Base-by-base conservation (phyloP, 2,329 filamentous ascomycete species). In the Cladophialophora yegresii region DNA sequence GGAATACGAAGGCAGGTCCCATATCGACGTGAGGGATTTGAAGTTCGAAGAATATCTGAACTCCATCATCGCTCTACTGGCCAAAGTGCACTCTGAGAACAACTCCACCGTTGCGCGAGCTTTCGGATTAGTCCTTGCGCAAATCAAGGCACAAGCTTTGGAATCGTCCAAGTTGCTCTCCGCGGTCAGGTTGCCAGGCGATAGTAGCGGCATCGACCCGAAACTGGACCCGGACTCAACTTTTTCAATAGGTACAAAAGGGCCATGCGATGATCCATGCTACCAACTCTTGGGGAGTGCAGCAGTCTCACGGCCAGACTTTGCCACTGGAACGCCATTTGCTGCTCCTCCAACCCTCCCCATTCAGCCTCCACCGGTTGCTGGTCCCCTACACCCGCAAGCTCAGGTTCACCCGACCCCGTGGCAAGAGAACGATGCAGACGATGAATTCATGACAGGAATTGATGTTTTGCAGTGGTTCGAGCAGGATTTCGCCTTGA, bases 21-120 rank as follows among this genome's bases (percentile, higher is more conserved):
- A 33, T 12, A 64, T 93, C 66, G 81, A 87, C 68, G 85, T 85
- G 67, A 83, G 87, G 61, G 82, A 87, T 68, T 83, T 93, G 78
- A 86, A 87, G 64, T 78, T 84, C n/a, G 83, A 85, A 68, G 79
- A 84, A 59, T 89, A 91, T 72, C 80, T 95, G 3, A 86, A 90
- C 67, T 82, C 81, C 13, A 79, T 93, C 22, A 83, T 91, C 1
- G 82, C 86, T 1, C 87, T 89, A 70, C 89, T 93, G 71, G 81
- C 82, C 62, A 81, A 82, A 33, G 58, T 66, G 16, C 61, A 66
- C 55, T 58, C 53, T 30, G 58, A 57, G 49, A 68, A 54, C 49
- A 56, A 60, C 45, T 62, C 63, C n/a, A 56, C 59, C 3, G 58
- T 68, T 16, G 60, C 63, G 12, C 54, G 63, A 23, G 66, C 66